A percentile compares a stretch with the other conserved stretches of the same genome.
Evolutionary conservation across 2,329 filamentous ascomycete species (phyloP).

Genomic region (Aureobasidium mangrovei): DNA sequence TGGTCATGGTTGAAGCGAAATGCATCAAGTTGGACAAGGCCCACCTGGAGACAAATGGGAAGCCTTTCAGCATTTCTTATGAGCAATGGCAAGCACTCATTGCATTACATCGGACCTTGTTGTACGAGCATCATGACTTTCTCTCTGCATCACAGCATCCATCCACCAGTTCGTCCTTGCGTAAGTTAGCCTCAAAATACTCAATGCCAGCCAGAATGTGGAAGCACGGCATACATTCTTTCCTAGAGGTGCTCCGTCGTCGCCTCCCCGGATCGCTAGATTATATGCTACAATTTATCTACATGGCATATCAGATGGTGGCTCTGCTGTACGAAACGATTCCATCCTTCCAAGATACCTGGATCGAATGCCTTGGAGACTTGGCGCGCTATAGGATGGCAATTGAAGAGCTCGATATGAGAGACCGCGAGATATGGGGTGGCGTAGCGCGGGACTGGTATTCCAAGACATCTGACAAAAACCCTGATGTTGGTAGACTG

Average conservation of each 20-base stretch:
- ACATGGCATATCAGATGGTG: slow-evolving; percentile 84
- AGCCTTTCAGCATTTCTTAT: slow-evolving; percentile 37
- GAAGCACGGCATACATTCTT: slow-evolving; percentile 69
- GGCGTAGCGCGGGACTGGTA: slow-evolving; percentile 78
- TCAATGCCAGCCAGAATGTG: slow-evolving; percentile 92
- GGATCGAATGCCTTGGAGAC: slow-evolving; percentile 90
- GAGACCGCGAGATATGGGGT: slow-evolving; percentile 73
- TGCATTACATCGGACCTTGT: slow-evolving; percentile 62
- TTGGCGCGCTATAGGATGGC: slow-evolving; percentile 82
- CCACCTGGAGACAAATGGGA: slow-evolving; percentile 42
- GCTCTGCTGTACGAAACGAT: slow-evolving; percentile 79
- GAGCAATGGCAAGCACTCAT: slow-evolving; percentile 83
- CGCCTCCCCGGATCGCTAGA: slow-evolving; percentile 69
- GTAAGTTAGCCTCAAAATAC: slow-evolving; percentile 66
- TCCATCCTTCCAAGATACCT: slow-evolving; percentile 72
- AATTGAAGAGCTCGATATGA: slow-evolving; percentile 67
- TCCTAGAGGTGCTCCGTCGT: slow-evolving; percentile 48
- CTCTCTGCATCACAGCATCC: slow-evolving; percentile 84
- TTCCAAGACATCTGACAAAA: slow-evolving; percentile 66
- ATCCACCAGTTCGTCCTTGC: slow-evolving; percentile 58
- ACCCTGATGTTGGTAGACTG: slow-evolving; percentile 65
- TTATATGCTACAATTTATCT: slow-evolving; percentile 87
- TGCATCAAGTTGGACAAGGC: slow-evolving; percentile 74
- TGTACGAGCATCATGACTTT: slow-evolving; percentile 42
- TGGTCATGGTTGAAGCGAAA: slow-evolving; percentile 80